Conservation (phyloP, 2,329 filamentous ascomycete genomes). For the Neocucurbitaria cava region DNA sequence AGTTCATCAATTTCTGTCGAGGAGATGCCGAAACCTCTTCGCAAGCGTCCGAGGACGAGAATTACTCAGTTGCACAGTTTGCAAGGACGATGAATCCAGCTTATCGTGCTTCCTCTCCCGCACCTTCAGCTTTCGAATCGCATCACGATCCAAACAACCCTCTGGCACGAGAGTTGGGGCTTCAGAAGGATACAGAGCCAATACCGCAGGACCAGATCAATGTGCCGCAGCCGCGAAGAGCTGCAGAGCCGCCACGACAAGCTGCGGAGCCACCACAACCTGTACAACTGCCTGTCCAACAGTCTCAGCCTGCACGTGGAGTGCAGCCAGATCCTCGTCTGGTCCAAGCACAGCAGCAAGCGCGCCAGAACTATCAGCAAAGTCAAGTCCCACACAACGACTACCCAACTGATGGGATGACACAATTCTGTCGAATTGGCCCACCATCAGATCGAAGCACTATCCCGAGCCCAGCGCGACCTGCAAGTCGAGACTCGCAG, state of each 20-base stretch:
- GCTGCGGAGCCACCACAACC: neutral
- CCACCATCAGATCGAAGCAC: conserved; percentile 74
- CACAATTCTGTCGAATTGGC: conserved; percentile 87
- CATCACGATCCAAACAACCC: conserved; percentile 85
- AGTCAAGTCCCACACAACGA: conserved; percentile 86
- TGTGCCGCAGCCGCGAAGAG: conserved; percentile 23
- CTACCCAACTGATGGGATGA: conserved; percentile 95
- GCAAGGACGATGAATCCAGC: conserved; percentile 93
- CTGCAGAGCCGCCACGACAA: conserved; percentile 10
- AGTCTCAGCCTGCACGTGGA: conserved; percentile 16
- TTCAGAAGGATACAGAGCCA: conserved; percentile 49
- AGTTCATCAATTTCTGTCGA: conserved; percentile 98
- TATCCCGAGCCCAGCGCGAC: conserved; percentile 71
- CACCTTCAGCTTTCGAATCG: conserved; percentile 90
- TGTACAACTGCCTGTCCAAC: conserved; percentile 3
- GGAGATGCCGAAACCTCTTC: conserved; percentile 86
- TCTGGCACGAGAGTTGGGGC: conserved; percentile 73
- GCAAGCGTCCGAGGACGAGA: conserved; percentile 83
- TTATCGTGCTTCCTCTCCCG: conserved; percentile 93
- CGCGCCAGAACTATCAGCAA: conserved; percentile 48
- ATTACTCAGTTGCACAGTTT: conserved; percentile 95
- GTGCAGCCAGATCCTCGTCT: conserved; percentile 45
- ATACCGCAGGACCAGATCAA: conserved; percentile 34
- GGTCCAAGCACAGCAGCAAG: conserved; percentile 47
- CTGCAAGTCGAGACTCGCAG: conserved; percentile 84